phyloP scores from a whole-genome alignment of 306 rosid species.

The Trifolium pratense region DNA sequence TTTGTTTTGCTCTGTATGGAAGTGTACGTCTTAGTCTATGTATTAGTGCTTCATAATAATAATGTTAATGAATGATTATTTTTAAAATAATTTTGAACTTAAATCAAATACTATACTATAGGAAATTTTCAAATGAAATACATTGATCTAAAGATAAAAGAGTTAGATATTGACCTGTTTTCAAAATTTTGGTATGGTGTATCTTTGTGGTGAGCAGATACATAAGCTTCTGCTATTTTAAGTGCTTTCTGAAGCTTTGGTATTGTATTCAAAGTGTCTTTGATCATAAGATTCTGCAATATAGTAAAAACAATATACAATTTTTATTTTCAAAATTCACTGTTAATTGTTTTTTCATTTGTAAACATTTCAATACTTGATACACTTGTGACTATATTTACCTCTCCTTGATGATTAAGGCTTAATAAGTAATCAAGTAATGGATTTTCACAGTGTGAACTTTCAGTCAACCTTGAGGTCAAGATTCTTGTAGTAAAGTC shows the following conservation, averaged over 20 bases:
- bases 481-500: constrained; percentile 61
- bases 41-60: not conserved
- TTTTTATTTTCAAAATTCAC: not conserved
- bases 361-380: not conserved
- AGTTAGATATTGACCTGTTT: constrained; percentile 56
- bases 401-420: constrained; percentile 82
- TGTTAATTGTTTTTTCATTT: not conserved
- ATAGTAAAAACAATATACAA: not conserved
- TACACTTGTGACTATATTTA: constrained; percentile 28
- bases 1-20: too few relatives aligned
- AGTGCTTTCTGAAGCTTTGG: constrained; percentile 79
- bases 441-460: constrained; percentile 63
- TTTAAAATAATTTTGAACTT: too few relatives aligned
- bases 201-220: constrained; percentile 62
- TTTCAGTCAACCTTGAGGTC: constrained; percentile 61
- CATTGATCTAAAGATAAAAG: too few relatives aligned
- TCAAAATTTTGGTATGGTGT: constrained; percentile 73
- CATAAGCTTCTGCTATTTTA: constrained; percentile 63
- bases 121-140: too few relatives aligned
- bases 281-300: constrained; percentile 84
- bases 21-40: too few relatives aligned
- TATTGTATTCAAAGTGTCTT: constrained; percentile 63
- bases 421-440: constrained; percentile 81
- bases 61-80: too few relatives aligned
- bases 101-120: too few relatives aligned